Base-by-base conservation (phyloP, 352 stramenopile genomes). In the Pythium aristosporum region DNA sequence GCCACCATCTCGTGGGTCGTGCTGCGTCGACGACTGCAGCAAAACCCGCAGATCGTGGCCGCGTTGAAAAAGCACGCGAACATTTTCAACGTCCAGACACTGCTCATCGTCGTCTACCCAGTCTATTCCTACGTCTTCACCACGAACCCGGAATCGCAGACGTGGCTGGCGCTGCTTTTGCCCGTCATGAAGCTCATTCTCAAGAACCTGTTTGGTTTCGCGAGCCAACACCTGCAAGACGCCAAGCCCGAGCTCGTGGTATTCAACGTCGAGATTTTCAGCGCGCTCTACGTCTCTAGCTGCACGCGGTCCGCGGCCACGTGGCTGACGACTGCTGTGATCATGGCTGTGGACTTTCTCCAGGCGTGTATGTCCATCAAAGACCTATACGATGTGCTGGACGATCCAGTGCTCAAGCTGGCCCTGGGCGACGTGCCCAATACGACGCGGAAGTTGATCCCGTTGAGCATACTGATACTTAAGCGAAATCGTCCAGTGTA, bases 241-340 rank as follows among this genome's bases (percentile, higher is more conserved):
- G 36, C 69, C 13, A 59, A 73, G 7, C 61, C 69, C 8, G 68
- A 74, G 20, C 51, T 47, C 18, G 51, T 57, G n/a, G 51, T 57
- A 5, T 57, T 57, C 28, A 73, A 58, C 28, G 66, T 77, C 18
- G 74, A 79, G 30, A 49, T 82, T 23, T 82, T 82, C 61, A 77
- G 68, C 30, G 60, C 74, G 2, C 58, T 82, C 4, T 82, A 74
- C 61, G 46, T 76, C 2, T 51, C 63, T 3, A 73, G 52, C 25
- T 77, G 69, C 54, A 69, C 77, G 63, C 73, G 77, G 21, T 68
- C 47, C 4, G 55, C 68, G 8, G 57, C 55, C 12, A 74, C 72
- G 6, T 7, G 70, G 20, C 12, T 20, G 3, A 69, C 67, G 1
- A 64, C 60, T 15, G 6, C 65, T 28, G 46, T 67, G 25, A 68